A percentile compares a stretch with the other conserved stretches of the same genome.
phyloP scores from a whole-genome alignment of 306 rosid species.

The Casuarina equisetifolia region DNA sequence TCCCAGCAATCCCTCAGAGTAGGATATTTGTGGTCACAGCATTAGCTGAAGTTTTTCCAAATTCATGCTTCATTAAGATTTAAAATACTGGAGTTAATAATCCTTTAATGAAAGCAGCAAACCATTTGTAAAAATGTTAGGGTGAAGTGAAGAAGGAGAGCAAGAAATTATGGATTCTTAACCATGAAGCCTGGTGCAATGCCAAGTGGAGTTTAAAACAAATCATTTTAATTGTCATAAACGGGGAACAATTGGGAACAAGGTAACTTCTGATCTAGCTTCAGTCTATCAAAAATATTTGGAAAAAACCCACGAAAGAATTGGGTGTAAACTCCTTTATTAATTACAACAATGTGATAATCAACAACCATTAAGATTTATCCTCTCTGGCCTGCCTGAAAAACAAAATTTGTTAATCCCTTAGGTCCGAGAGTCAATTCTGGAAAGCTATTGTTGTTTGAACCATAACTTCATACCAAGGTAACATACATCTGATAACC shows the following conservation, averaged over 20 bases:
- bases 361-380: background rate
- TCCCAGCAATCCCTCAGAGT: background rate
- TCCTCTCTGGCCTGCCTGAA: background rate
- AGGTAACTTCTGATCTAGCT: no score
- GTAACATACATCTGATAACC: no score
- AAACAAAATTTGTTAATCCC: no score
- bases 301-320: no score
- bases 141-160: background rate
- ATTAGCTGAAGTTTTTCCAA: background rate
- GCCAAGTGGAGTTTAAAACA: background rate
- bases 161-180: background rate
- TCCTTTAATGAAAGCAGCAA: no score
- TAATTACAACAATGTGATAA: background rate
- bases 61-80: background rate
- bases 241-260: background rate
- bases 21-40: background rate
- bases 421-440: no score
- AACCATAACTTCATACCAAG: no score
- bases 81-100: background rate
- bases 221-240: background rate
- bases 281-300: no score
- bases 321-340: no score
- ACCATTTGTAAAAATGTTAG: no score
- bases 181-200: background rate
- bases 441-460: no score